Evolutionary conservation across 2,329 filamentous ascomycete species (phyloP), one percentile per base, ranked within the genome.

Genomic region (Arthrobotrys megalospora): DNA sequence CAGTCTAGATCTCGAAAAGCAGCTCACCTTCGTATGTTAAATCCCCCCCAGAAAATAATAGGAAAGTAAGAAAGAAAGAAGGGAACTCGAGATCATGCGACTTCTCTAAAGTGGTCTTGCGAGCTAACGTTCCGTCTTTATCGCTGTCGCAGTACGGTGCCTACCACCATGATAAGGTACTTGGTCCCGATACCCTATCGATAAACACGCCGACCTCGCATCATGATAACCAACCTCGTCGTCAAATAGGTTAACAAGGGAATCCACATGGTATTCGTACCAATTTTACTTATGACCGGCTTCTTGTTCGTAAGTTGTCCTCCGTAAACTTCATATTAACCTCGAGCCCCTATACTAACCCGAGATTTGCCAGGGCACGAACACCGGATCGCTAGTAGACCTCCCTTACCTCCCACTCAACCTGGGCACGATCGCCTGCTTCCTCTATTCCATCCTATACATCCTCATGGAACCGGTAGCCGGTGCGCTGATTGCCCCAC

Each of bases 391-490:
- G 81, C 87, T 91, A 58, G 89, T 91, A 82, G 87, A 88, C 64
- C 87, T 90, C 12, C 92, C 92, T 19, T 90, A 92, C 82, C 88
- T 91, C 79, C 87, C 88, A 14, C 88, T 90, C 73, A 94, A 90
- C 80, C 86, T 90, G 50, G 89, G 89, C 80, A 93, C 89, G 11
- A 88, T 92, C 69, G 85, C 86, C 52, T 89, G 90, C 38, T 87
- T 90, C 65, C 82, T 91, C 32, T 97, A 96, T 85, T 89, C 91
- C 43, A 88, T 88, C 1, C 89, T 97, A 69, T 99, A 98, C 83
- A 88, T 98, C 58, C 89, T 99, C 21, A 91, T 99, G 82, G 96
- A 99, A 83, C 96, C 96, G 0, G 93, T 98, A 0, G 96, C 96
- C 10, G 96, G 96, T 63, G 90, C 90, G 10, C 86, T 92, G 32